Evolutionary conservation across 2,329 filamentous ascomycete species (phyloP), one percentile per base, ranked within the genome.

Genomic region (Ceratocystis papillata): DNA sequence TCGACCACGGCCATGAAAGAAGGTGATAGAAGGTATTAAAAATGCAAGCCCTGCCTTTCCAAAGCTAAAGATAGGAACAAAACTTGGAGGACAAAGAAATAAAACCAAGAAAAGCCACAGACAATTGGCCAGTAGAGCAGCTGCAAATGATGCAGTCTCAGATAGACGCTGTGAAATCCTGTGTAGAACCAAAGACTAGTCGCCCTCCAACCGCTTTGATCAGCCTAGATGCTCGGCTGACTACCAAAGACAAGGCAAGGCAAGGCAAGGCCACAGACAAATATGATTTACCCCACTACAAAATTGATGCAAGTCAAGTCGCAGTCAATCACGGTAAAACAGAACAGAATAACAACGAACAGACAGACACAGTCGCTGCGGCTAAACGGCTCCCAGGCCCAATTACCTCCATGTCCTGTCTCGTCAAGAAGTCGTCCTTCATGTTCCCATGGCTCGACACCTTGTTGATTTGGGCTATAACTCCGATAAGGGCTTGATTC

Each of bases 11-110:
- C 10, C 37, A 41, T 41, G 10, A 57, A 28, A 57, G 25, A 57
- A 20, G 22, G 50, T 28, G 50, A 17, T 2, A 22, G 20, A 55
- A 41, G 10, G 37, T 41, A 12, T 41, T 12, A 12, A 41, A 41
- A 41, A 41, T 3, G 37, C 37, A 41, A 41, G 37, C 37, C 37
- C 10, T 41, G 10, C 37, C 10, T 41, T 41, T 41, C 1, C 10
- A 41, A 12, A 41, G 37, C 53, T n/a, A 57, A 57, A 57, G 53
- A 57, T 57, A 30, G 53, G 33, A 57, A 57, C 22, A 17, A 28
- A 5, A 3, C 46, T 50, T 5, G 25, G 15, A 17, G 25, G 30
- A 17, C 6, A 17, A 15, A 30, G 22, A 57, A 30, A 57, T 57
- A 33, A 22, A 8, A n/a, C 6, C 46, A 50, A 50, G 15, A 17